Percentiles rank a stretch among this genome's conserved stretches.
These are phyloP conservation scores for Colletotrichum sp. DNA, from an alignment of 2,329 filamentous ascomycete species.

Conservation along the genomic window DNA sequence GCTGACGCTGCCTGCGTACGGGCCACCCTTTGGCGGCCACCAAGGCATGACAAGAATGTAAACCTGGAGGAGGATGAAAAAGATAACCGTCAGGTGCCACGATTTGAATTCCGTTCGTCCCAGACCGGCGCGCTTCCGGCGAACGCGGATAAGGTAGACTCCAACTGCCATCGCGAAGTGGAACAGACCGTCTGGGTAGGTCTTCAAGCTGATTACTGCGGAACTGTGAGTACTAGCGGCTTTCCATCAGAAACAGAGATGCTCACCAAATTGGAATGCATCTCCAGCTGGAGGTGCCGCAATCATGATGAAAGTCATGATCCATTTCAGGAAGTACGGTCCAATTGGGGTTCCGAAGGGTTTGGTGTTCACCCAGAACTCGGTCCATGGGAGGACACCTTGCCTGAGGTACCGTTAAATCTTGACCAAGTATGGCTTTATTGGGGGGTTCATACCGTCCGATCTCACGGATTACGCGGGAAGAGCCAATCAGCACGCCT, in stretches of 20 bases:
- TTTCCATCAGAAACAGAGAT: rapidly evolving
- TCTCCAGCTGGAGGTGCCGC: constrained; percentile 65
- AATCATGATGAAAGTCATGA: constrained; percentile 64
- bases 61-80: constrained; percentile 64
- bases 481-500: constrained; percentile 58
- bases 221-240: not conserved
- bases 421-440: not conserved
- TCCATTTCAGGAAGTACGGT: constrained; percentile 63
- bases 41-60: constrained; percentile 75
- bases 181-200: constrained; percentile 66
- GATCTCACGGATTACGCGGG: constrained; percentile 64
- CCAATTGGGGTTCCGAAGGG: constrained; percentile 69
- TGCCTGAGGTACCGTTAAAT: constrained; percentile 37
- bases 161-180: constrained; percentile 61
- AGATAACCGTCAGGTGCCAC: constrained; percentile 63
- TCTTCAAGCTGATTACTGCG: constrained; percentile 61
- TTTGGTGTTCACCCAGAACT: constrained; percentile 66
- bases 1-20: constrained; percentile 67
- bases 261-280: constrained; percentile 63
- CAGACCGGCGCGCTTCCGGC: constrained; percentile 55
- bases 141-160: constrained; percentile 60
- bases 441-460: constrained; percentile 43
- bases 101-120: constrained; percentile 57
- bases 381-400: constrained; percentile 64
- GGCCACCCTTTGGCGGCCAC: constrained; percentile 69